Evolutionary conservation across 495 filamentous ascomycete species (phyloP), one percentile per base, ranked within the genome.

Genomic region (Xanthoparmelia taractica): DNA sequence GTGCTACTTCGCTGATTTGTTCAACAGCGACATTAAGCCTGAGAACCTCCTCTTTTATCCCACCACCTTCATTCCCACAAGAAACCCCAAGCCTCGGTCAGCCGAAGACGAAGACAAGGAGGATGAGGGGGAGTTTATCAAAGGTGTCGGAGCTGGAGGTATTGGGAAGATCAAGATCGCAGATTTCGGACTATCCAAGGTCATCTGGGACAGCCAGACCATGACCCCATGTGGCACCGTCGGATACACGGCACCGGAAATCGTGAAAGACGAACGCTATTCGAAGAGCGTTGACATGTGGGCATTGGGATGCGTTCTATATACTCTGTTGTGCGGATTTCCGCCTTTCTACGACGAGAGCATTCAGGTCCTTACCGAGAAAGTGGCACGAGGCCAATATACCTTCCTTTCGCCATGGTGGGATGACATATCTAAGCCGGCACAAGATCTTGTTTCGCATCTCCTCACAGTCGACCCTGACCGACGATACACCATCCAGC

Each of bases 221-320:
- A 97, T 97, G 91, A 98, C 94, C 3, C 94, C 94, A 27, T 98
- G 94, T 74, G 94, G 94, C 38, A 98, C 94, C 5, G 94, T 97
- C 60, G 94, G 94, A 37, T 98, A 98, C 73, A 97, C 94, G 20
- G 94, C 94, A n/a, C 94, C 94, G 8, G 94, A 98, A 74, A 98
- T 98, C 58, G 94, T 98, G 59, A 97, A 97, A 75, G 94, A 98
- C 75, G 94, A 98, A 73, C 85, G 93, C 43, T 98, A 98, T 70
- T 97, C 94, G 10, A 98, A 97, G 79, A 92, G 91, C 68, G 94
- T 98, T 47, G 94, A 98, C 67, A 98, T 98, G 94, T 98, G 94
- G 94, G 94, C 94, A 17, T 75, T 98, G 43, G 94, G 94, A 15
- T 98, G 94, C 75, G 94, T 98, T 11, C 83, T 98, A 23, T 98